Evolutionary conservation across 768 basidiomycete species (phyloP), one percentile per base, ranked within the genome.

Genomic region (Mycena haematopus): DNA sequence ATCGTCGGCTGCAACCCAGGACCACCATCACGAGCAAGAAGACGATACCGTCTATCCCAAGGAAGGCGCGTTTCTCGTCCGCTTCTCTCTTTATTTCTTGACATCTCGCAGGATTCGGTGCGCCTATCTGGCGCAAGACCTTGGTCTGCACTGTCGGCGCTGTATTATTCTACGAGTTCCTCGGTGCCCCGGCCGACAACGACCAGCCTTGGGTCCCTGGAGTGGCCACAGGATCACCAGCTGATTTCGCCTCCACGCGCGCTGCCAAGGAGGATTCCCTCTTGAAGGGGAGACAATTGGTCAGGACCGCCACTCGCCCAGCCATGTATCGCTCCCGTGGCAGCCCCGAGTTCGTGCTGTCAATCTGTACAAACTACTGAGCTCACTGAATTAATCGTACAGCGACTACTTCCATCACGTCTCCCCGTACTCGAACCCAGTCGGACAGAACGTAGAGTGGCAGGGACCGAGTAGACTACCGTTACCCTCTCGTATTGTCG

Each of bases 111-210:
- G 92, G 82, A 31, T 93, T 93, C 71, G 74, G 77, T 27, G 84
- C 82, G 33, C 78, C 86, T 22, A 82, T 89, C 71, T 93, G 92
- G 92, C 78, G 86, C 38, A 87, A 86, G 63, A 82, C 85, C 3
- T 67, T 88, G 40, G 62, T 91, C 24, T 74, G 80, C 24, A 79
- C 84, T 15, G 60, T 87, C 44, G 76, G 80, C 10, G 81, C 76
- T 45, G 84, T 80, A 45, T 83, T 79, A 13, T 82, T 83, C 63
- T 88, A 89, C 78, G 91, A 91, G 74, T 88, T 80, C 70, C 87
- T 89, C 3, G 91, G 91, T 0, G 76, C 80, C 56, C 81, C 85
- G 8, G 76, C 75, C 31, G 83, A 89, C 40, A 85, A 90, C 61
- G 83, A 80, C 25, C 6, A 36, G 46, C 52, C 56, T 10, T 67